Evolutionary conservation across 371 early-diverging fungal species (phyloP), one percentile per base, ranked within the genome.

Genomic region (Mortierella sp.): DNA sequence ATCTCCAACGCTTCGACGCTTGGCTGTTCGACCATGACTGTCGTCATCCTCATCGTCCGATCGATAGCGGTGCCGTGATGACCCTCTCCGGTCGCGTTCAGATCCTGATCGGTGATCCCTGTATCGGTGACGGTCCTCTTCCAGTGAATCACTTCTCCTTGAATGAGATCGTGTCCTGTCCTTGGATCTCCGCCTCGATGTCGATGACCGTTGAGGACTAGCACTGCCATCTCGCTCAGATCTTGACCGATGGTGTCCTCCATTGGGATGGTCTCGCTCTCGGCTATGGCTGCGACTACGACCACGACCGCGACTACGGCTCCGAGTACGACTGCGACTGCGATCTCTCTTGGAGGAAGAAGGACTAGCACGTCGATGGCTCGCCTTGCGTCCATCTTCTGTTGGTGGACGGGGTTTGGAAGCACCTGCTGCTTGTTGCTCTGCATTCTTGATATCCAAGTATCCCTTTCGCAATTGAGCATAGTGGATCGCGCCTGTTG

Each of bases 11-110:
- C 65, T 69, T 3, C 76, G 61, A 13, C 76, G 76, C 62, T 74
- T 74, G 7, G 61, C 41, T 19, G 76, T 47, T 24, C 76, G 56
- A 14, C 61, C 23, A 10, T 72, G 72, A 18, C 64, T 38, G n/a
- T 68, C 65, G n/a, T 74, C 76, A n/a, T 69, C 70, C 10, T 74
- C 76, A 13, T 74, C 70, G 19, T 74, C 76, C 2, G 76, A 74
- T n/a, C 76, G 65, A 49, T 68, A 55, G 3, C 76, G 64, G 18
- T 64, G 69, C 45, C 65, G 45, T 13, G 72, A 72, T 0, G 72
- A 64, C 30, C 61, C 34, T n/a, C 61, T 50, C 0, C 76, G 65
- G 42, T 76, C 76, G 39, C 58, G 76, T 19, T 65, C 61, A 1
- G 76, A 58, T 0, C 74, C 58, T 19, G 68, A 67, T 6, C 70